Evolutionary conservation across 2,329 filamentous ascomycete genomes (phyloP).

Genomic region (Dothideomycetidae sp.): DNA sequence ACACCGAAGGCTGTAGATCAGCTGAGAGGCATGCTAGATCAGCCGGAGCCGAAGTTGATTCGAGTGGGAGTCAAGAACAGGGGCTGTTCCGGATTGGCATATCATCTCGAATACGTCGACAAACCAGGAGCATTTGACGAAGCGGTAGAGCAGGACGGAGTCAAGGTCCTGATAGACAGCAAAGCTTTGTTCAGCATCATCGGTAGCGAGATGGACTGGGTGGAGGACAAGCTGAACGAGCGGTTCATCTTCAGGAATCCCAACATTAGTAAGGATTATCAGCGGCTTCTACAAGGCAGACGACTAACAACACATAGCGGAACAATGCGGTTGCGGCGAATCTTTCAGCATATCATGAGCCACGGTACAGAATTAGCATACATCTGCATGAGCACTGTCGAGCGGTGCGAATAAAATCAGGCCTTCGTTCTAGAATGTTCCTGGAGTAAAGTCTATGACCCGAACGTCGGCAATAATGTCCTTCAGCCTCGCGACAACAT

Average conservation of each 20-base stretch:
- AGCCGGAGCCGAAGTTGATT: slow-evolving; percentile 83
- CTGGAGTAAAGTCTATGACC: slow-evolving; percentile 47
- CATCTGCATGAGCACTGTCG: slow-evolving; percentile 2
- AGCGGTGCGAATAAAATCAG: neutral
- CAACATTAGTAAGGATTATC: slow-evolving; percentile 83
- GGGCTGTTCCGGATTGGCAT: slow-evolving; percentile 85
- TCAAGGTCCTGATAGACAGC: slow-evolving; percentile 90
- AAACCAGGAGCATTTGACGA: slow-evolving; percentile 82
- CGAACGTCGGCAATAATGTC: slow-evolving; percentile 38
- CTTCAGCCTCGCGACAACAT: slow-evolving; percentile 40
- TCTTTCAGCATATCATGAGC: slow-evolving; percentile 54
- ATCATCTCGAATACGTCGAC: slow-evolving; percentile 90
- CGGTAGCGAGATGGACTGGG: slow-evolving; percentile 97
- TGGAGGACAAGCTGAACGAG: slow-evolving; percentile 85
- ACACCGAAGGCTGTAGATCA: slow-evolving; percentile 69
- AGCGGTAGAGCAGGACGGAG: slow-evolving; percentile 85
- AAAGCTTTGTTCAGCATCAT: slow-evolving; percentile 97
- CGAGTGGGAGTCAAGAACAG: slow-evolving; percentile 87
- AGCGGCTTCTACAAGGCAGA: too few relatives aligned
- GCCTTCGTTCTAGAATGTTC: slow-evolving; percentile 29
- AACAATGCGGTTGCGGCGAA: slow-evolving; percentile 90
- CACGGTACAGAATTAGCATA: slow-evolving; percentile 5
- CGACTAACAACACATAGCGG: slow-evolving; percentile 45
- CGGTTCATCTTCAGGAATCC: slow-evolving; percentile 92
- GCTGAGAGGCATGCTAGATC: slow-evolving; percentile 59